Evolutionary conservation across 371 early-diverging fungal species (phyloP).

Genomic region (Mortierella sp.): DNA sequence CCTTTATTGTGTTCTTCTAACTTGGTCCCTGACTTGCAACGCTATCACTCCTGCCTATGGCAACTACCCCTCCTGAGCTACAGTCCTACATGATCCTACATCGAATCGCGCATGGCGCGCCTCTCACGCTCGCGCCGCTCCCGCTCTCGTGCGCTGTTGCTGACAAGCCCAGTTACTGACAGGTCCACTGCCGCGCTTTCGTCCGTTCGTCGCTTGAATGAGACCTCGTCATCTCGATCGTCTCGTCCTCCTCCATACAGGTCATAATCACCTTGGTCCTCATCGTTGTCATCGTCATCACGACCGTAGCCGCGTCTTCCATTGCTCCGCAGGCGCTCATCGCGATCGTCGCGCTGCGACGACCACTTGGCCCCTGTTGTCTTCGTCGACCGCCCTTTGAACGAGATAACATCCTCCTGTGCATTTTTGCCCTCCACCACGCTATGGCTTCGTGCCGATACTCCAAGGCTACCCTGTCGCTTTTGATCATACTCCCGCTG

Average conservation of each 20-base stretch:
- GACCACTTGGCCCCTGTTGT: background rate
- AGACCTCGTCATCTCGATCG: background rate
- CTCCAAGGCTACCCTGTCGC: conserved; percentile 13
- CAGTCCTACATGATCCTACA: no score
- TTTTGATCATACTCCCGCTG: conserved; percentile 36
- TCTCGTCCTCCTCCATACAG: conserved; percentile 2
- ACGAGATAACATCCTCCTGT: conserved; percentile 26
- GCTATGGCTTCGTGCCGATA: conserved; percentile 3
- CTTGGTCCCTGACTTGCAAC: no score
- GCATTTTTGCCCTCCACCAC: background rate
- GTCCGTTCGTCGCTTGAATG: conserved; percentile 8
- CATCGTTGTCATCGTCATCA: conserved; percentile 15
- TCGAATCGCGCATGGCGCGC: conserved; percentile 11
- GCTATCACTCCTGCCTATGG: background rate
- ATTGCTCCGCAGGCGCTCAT: background rate
- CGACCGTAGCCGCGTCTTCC: conserved; percentile 22
- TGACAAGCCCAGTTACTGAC: conserved; percentile 27
- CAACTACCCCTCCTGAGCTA: background rate
- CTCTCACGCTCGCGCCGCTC: conserved; percentile 35
- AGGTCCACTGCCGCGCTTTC: conserved; percentile 10
- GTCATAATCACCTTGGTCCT: conserved; percentile 1
- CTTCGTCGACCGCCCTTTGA: conserved; percentile 8
- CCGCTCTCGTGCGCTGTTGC: conserved; percentile 41
- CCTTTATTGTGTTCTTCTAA: no score
- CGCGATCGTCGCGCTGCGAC: conserved; percentile 3